Evolutionary conservation across 1,284 basidiomycete species (phyloP).

Genomic region (Tausonia pullulans): DNA sequence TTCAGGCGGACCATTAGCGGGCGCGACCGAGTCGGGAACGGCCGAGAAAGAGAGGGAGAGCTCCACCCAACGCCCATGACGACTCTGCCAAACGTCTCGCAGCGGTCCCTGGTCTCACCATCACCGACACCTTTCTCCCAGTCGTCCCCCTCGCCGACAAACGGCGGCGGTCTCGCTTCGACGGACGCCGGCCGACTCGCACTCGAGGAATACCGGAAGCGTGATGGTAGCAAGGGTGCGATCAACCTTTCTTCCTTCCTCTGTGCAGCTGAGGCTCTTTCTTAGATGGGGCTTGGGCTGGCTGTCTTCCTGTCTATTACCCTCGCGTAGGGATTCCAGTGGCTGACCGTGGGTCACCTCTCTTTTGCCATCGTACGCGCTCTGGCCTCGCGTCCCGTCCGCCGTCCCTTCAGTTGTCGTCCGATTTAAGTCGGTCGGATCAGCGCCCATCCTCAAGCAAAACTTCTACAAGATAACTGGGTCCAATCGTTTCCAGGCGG

Average conservation of each 20-base stretch:
- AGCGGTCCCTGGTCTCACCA: constrained; percentile 16
- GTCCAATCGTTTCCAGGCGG: constrained; percentile 77
- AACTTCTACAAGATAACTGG: constrained; percentile 97
- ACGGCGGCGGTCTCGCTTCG: not conserved
- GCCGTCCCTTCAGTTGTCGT: constrained; percentile 60
- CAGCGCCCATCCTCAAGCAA: constrained; percentile 96
- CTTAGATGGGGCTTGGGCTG: not conserved
- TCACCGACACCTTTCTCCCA: constrained; percentile 10
- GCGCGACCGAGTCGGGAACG: no score
- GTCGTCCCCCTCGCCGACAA: not conserved
- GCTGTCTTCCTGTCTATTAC: not conserved
- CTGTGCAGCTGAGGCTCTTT: not conserved
- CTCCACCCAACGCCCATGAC: not conserved
- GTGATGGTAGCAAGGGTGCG: constrained; percentile 67
- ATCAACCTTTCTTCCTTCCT: constrained; percentile 4
- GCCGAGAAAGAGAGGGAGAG: not conserved
- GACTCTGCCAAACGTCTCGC: constrained; percentile 3
- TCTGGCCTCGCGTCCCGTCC: not conserved
- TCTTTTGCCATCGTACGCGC: not conserved
- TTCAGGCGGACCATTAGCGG: no score
- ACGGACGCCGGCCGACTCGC: constrained; percentile 41
- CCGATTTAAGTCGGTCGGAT: constrained; percentile 96
- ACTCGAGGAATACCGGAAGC: constrained; percentile 70
- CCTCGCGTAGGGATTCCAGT: not conserved
- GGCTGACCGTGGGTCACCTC: not conserved